Conservation (phyloP, 331 rosid species). For the Rosa hybrid region DNA sequence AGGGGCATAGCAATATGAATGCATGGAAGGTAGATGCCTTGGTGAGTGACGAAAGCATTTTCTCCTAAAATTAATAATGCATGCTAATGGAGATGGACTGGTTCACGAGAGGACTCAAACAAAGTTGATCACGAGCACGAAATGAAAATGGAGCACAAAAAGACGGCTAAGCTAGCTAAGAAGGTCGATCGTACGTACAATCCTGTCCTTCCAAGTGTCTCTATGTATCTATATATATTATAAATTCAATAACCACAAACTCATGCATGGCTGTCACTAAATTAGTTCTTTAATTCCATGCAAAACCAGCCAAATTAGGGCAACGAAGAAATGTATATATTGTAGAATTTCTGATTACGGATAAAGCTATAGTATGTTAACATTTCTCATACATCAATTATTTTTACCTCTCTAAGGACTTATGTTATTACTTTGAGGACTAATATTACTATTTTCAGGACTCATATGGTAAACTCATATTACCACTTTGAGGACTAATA, state of each 20-base stretch:
- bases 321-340: background rate
- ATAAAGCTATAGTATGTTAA: no score
- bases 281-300: background rate
- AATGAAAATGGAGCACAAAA: conserved; percentile 10
- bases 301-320: background rate
- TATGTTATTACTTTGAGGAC: no score
- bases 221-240: background rate
- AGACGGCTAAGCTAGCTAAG: conserved; percentile 10
- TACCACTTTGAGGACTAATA: no score
- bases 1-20: background rate
- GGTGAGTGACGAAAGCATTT: conserved; percentile 21
- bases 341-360: background rate
- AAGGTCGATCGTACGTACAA: background rate
- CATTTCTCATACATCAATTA: no score
- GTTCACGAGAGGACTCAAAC: conserved; percentile 5
- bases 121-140: conserved; percentile 17
- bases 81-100: conserved; percentile 21
- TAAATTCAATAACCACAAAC: background rate
- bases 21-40: conserved; percentile 30
- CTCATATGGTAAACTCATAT: no score
- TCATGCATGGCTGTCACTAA: background rate
- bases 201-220: conserved; percentile 18
- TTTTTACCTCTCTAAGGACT: no score
- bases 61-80: conserved; percentile 36
- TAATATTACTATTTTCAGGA: no score